Evolutionary conservation across 176 grass and related monocot genomes (phyloP).

Genomic region (Rhipidocladum racemiflorum): DNA sequence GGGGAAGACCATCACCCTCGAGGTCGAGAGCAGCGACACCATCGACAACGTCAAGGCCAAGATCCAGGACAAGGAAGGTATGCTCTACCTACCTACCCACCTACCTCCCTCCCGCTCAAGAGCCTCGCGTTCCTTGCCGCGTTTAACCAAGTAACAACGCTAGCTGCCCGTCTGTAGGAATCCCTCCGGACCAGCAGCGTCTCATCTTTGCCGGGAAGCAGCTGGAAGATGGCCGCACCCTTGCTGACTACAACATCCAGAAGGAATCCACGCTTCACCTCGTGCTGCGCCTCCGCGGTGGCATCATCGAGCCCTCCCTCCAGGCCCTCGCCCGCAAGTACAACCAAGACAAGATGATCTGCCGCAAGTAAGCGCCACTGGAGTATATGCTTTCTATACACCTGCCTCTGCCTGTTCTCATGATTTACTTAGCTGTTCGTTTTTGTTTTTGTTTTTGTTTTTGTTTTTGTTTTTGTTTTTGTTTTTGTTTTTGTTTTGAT

Average conservation of each 20-base stretch:
- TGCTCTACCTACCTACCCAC: too few species aligned
- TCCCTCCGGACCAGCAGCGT: slow-evolving; percentile 92
- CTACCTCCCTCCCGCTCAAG: too few species aligned
- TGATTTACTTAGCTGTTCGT: neutral
- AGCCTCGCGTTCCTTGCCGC: neutral
- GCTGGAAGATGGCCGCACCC: slow-evolving; percentile 83
- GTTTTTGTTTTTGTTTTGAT: too few species aligned
- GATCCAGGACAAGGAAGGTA: slow-evolving; percentile 98
- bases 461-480: too few species aligned
- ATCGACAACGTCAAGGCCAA: slow-evolving; percentile 99
- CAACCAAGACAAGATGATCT: slow-evolving; percentile 94
- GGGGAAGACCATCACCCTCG: slow-evolving; percentile 94
- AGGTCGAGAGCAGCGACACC: slow-evolving; percentile 98
- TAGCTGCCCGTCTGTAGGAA: slow-evolving; percentile 11
- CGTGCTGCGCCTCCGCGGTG: slow-evolving; percentile 79
- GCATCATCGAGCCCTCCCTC: slow-evolving; percentile 83
- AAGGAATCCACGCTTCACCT: slow-evolving; percentile 92
- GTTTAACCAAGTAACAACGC: neutral
- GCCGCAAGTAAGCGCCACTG: slow-evolving; percentile 57
- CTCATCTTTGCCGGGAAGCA: slow-evolving; percentile 95
- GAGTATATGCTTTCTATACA: neutral
- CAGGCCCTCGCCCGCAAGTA: slow-evolving; percentile 95
- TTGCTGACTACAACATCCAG: slow-evolving; percentile 97
- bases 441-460: too few species aligned
- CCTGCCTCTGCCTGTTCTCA: neutral